Conservation (phyloP, 1,284 basidiomycete genomes). For the Leccinum subspadiceum region DNA sequence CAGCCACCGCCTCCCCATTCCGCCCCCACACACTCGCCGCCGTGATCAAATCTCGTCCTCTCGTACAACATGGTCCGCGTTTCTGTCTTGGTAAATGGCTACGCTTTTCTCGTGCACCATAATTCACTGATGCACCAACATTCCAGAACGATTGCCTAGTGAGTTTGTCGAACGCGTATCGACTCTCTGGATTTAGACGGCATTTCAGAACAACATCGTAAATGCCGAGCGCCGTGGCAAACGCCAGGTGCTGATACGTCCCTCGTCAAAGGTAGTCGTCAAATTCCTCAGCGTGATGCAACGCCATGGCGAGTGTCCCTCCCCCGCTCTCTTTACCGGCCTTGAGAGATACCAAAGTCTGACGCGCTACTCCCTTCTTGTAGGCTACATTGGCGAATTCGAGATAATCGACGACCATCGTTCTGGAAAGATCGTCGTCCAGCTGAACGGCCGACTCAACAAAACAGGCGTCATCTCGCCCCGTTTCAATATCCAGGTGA, state of each 20-base stretch:
- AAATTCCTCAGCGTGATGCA: constrained; percentile 98
- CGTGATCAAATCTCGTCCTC: constrained; percentile 3
- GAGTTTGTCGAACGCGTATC: constrained; percentile 27
- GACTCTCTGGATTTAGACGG: not conserved
- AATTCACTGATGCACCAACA: not conserved
- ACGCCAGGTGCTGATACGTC: constrained; percentile 94
- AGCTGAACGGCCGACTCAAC: constrained; percentile 98
- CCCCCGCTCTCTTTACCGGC: not conserved
- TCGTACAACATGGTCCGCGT: constrained; percentile 73
- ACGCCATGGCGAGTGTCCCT: constrained; percentile 82
- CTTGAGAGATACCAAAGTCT: not conserved
- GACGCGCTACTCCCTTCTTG: constrained; percentile 1
- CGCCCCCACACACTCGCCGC: not conserved
- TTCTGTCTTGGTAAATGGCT: constrained; percentile 70
- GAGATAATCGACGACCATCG: constrained; percentile 99
- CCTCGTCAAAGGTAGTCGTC: constrained; percentile 94
- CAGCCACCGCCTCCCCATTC: constrained; percentile 26
- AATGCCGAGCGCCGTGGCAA: constrained; percentile 98
- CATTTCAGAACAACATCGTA: constrained; percentile 88
- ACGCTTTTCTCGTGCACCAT: not conserved
- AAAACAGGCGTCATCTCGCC: constrained; percentile 99
- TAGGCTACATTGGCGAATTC: constrained; percentile 99
- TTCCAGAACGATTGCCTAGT: constrained; percentile 78
- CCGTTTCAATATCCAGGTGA: constrained; percentile 94
- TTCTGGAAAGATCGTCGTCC: constrained; percentile 96